These are phyloP conservation scores for Solanum hybrid DNA, from an alignment of 305 asterid genomes.

Conservation along the genomic window DNA sequence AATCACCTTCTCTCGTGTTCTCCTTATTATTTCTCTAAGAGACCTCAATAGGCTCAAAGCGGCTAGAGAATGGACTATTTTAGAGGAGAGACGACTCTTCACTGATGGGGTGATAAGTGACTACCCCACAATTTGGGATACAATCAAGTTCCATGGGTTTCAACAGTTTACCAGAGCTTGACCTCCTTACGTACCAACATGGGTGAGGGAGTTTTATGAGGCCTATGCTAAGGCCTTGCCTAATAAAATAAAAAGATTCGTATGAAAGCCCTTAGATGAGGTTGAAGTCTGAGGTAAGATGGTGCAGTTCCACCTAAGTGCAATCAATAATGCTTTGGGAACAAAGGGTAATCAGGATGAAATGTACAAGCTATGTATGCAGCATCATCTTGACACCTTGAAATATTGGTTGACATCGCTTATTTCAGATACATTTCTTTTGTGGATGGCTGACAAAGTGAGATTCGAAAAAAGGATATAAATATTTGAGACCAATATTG, in stretches of 20 bases:
- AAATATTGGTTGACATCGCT: neutral
- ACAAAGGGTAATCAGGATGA: neutral
- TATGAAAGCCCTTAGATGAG: neutral
- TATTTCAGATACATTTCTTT: too few relatives aligned
- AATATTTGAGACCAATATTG: neutral
- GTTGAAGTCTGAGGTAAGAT: neutral
- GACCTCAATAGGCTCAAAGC: neutral
- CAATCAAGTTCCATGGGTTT: neutral
- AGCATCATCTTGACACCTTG: neutral
- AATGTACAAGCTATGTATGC: neutral
- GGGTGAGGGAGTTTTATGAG: neutral
- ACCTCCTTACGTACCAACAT: neutral
- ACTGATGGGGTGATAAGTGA: neutral
- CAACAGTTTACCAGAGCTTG: neutral
- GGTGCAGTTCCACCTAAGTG: neutral
- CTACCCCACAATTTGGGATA: neutral
- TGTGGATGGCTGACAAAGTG: neutral
- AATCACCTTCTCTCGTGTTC: neutral
- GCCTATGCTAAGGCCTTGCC: neutral
- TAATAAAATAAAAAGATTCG: too few relatives aligned
- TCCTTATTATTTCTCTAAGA: neutral
- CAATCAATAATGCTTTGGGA: neutral
- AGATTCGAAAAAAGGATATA: neutral
- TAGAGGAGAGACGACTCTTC: neutral
- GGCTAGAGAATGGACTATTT: neutral